Evolutionary conservation across 2,329 filamentous ascomycete species (phyloP).

Genomic region (Rhynchosporium graminicola): DNA sequence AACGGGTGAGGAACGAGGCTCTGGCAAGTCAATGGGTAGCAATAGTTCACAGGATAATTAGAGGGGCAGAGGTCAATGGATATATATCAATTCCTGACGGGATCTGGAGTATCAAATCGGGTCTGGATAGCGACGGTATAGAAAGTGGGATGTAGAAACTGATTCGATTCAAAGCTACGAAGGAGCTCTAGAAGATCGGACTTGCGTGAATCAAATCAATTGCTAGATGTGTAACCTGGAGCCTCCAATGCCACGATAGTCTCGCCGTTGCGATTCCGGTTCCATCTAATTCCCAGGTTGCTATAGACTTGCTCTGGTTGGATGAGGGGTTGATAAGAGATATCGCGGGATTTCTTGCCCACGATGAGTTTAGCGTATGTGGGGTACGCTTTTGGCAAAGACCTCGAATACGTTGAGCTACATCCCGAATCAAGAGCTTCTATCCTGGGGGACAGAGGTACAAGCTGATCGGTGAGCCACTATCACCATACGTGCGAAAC

Average conservation of each 20-base stretch:
- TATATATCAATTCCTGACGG: slow-evolving; percentile 29
- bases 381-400: slow-evolving; percentile 20
- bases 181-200: slow-evolving; percentile 21
- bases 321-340: slow-evolving; percentile 29
- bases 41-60: neutral
- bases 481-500: too few species aligned
- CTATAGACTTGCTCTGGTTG: slow-evolving; percentile 27
- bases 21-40: neutral
- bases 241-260: slow-evolving; percentile 25
- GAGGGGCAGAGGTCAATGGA: slow-evolving; percentile 19
- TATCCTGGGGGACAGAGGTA: neutral
- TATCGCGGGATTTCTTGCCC: slow-evolving; percentile 26
- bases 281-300: slow-evolving; percentile 20
- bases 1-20: neutral
- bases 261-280: slow-evolving; percentile 15
- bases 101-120: slow-evolving; percentile 38
- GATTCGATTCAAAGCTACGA: slow-evolving; percentile 14
- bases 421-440: slow-evolving; percentile 4
- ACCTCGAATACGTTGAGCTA: neutral
- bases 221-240: slow-evolving; percentile 15
- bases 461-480: neutral
- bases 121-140: slow-evolving; percentile 27
- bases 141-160: slow-evolving; percentile 26
- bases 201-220: slow-evolving; percentile 14
- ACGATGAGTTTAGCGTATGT: slow-evolving; percentile 27